Base-by-base conservation (phyloP, 169 alveolate species). In the Plasmodium ovale region DNA sequence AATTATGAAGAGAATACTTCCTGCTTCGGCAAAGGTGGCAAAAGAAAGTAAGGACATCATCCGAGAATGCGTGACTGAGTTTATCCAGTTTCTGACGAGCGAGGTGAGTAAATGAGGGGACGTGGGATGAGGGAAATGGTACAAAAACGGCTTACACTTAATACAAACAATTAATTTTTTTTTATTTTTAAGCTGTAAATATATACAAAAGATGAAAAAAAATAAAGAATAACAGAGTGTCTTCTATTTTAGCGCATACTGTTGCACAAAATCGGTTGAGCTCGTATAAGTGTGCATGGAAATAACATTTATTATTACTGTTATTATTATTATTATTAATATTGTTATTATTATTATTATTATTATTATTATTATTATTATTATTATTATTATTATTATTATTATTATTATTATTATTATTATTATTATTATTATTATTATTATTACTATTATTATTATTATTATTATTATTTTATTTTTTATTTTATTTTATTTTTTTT, bases 41-140 rank as follows among this genome's bases (percentile, higher is more conserved):
- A 97, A 97, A 91, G 98, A 97, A 47, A 97, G 99, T 9, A 98
- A 98, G 82, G 99, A 97, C 87, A 97, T 98, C 51, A 95, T 98
- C 9, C 94, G 97, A 87, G 99, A 97, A 64, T 97, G 99, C 74
- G 99, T 98, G 14, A 95, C 98, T 54, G 99, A 98, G 91, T 98
- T 98, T 89, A 98, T 98, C 33, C 91, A 96, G 56, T 98, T 97
- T 92, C 93, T 98, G 33, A 96, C 99, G 1, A 93, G 98, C 56
- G 99, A 97, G 92, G 97, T 95, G 84, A 27, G 37, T 14, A 23
- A 21, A 67, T 35, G 25, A 16, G 6, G 19, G 70, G 7, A 65
- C 14, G 25, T 25, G 37, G 23, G 3, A 19, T 14, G 37, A 16
- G 31, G 9, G 31, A n/a, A 31, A 70, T 29, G 19, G 49, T 2